phyloP scores from a whole-genome alignment of 73 alveolate genomes.

The Breviolum minutum region DNA sequence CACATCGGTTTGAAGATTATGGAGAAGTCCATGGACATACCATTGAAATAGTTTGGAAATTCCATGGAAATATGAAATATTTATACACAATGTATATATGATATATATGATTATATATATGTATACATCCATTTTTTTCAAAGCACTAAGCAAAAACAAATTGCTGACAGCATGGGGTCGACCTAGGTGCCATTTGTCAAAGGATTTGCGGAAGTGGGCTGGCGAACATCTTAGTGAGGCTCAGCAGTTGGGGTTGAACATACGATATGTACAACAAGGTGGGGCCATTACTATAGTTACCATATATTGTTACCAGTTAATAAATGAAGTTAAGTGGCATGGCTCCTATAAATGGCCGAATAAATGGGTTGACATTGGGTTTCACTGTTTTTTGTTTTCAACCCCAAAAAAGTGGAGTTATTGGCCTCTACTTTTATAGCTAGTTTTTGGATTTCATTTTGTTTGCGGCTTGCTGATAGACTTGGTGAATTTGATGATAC shows the following conservation, averaged over 20 bases:
- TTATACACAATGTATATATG: neutral
- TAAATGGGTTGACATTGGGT: too few species aligned
- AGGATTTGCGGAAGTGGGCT: conserved; percentile 64
- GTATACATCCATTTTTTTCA: too few species aligned
- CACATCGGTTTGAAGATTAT: neutral
- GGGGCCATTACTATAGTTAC: neutral
- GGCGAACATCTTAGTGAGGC: conserved; percentile 63
- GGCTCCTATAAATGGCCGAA: too few species aligned
- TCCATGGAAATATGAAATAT: neutral
- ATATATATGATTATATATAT: neutral
- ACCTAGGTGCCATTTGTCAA: conserved; percentile 58
- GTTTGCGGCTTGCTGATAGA: too few species aligned
- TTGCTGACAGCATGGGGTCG: neutral
- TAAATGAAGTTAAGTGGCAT: too few species aligned
- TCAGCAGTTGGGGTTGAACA: too few species aligned
- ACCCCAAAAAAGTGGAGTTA: too few species aligned
- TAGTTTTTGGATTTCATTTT: too few species aligned
- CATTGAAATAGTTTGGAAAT: neutral
- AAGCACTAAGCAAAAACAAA: neutral
- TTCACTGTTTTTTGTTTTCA: too few species aligned
- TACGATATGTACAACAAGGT: neutral
- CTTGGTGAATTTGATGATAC: too few species aligned
- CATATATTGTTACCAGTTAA: neutral
- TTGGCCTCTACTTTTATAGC: too few species aligned
- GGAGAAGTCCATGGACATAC: too few species aligned